Conservation (phyloP, 768 basidiomycete species). For the Termitomyces sp. region DNA sequence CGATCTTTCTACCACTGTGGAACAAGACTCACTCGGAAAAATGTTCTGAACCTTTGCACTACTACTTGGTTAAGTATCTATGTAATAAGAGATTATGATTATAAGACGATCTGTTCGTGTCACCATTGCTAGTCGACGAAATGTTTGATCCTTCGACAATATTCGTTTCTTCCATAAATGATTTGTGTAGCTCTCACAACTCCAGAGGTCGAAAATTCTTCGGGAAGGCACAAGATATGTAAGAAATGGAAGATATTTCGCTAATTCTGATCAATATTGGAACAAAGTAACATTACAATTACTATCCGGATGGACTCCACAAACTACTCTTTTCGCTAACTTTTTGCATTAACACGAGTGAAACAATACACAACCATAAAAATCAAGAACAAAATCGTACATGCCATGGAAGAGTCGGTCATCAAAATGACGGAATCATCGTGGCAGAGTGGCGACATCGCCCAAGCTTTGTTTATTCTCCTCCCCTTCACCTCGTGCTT, state of each 20-base stretch:
- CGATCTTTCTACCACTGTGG: too few relatives aligned
- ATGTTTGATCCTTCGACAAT: background rate
- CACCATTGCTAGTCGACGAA: too few relatives aligned
- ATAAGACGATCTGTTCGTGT: too few relatives aligned
- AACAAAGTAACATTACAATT: background rate
- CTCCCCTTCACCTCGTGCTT: background rate
- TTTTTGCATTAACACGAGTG: background rate
- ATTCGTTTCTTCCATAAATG: background rate
- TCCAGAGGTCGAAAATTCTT: background rate
- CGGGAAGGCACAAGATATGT: background rate
- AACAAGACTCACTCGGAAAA: too few relatives aligned
- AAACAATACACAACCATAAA: background rate
- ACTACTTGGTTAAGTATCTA: too few relatives aligned
- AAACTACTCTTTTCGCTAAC: too few relatives aligned
- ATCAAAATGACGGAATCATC: background rate
- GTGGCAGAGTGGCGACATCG: background rate
- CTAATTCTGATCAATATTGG: background rate
- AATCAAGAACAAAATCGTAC: background rate
- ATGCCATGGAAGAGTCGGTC: background rate
- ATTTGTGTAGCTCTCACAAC: background rate
- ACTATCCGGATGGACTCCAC: background rate
- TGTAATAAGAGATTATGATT: too few relatives aligned
- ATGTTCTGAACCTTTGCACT: too few relatives aligned
- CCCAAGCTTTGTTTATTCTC: slow-evolving; percentile 1
- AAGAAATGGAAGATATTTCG: background rate